These are phyloP conservation scores for Aspergillus coremiiformis DNA, from an alignment of 495 filamentous ascomycete genomes.

Conservation along the genomic window DNA sequence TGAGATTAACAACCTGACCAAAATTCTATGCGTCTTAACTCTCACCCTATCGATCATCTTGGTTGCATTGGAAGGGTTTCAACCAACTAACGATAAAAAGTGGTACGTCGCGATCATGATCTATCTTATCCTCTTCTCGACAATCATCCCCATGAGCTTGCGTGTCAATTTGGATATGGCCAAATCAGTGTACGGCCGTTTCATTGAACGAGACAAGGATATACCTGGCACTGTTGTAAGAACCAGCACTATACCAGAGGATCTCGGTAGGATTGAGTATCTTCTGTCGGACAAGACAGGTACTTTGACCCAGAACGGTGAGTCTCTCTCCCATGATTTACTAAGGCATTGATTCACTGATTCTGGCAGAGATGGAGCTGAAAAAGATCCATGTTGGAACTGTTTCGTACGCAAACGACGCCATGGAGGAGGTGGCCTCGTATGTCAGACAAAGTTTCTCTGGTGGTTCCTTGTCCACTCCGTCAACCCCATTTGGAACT, in stretches of 20 bases:
- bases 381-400: constrained; percentile 98
- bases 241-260: constrained; percentile 95
- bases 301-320: constrained; percentile 87
- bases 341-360: constrained; percentile 5
- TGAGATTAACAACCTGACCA: constrained; percentile 97
- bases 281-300: constrained; percentile 96
- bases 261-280: constrained; percentile 93
- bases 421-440: constrained; percentile 90
- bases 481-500: constrained; percentile 57
- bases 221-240: constrained; percentile 89
- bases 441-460: constrained; percentile 80
- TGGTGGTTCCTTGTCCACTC: constrained; percentile 55
- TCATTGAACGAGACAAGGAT: constrained; percentile 84
- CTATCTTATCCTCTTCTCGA: constrained; percentile 96
- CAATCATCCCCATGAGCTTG: constrained; percentile 94
- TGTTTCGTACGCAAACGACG: constrained; percentile 94
- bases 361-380: constrained; percentile 77
- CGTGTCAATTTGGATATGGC: constrained; percentile 96
- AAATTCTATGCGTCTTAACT: constrained; percentile 88
- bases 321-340: constrained; percentile 5
- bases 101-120: constrained; percentile 97
- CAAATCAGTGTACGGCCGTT: constrained; percentile 90
- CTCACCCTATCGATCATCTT: constrained; percentile 78
- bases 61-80: constrained; percentile 79
- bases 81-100: constrained; percentile 50